These are phyloP conservation scores for Sporothrix globosa DNA, from an alignment of 2,329 filamentous ascomycete genomes.

Conservation along the genomic window DNA sequence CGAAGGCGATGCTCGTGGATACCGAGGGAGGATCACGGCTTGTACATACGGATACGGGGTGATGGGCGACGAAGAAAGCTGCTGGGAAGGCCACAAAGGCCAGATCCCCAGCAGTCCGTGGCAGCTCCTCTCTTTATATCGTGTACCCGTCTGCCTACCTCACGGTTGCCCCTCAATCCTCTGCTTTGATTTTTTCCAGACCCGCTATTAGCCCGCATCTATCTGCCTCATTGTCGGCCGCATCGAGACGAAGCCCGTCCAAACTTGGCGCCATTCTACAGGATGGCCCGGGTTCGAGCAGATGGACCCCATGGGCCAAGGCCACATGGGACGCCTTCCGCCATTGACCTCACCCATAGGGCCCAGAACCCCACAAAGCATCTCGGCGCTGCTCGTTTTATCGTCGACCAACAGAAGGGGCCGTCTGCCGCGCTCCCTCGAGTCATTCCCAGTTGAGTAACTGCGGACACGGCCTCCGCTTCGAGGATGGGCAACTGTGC, in stretches of 20 bases:
- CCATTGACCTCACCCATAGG: constrained; percentile 11
- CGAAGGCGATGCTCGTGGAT: neutral
- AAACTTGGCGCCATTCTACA: neutral
- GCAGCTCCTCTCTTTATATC: neutral
- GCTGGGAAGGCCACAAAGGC: neutral
- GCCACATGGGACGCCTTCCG: neutral
- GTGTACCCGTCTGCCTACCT: neutral
- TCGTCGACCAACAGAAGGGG: neutral
- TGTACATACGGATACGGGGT: too few relatives aligned
- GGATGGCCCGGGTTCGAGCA: neutral
- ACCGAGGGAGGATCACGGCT: too few relatives aligned
- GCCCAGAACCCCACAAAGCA: neutral
- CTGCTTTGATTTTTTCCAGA: neutral
- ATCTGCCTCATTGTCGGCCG: constrained; percentile 20
- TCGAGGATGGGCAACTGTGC: neutral
- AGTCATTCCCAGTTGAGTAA: constrained; percentile 16
- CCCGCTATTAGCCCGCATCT: constrained; percentile 8
- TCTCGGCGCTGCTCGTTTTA: constrained; percentile 1
- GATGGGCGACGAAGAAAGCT: neutral
- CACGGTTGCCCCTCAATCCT: neutral
- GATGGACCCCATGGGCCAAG: neutral
- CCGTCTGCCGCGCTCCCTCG: constrained; percentile 7
- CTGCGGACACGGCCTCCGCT: constrained; percentile 15
- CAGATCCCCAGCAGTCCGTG: neutral
- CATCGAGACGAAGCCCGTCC: constrained; percentile 7